Base-by-base conservation (phyloP, 371 early-diverging fungal species). In the Lichtheimia hyalospora region DNA sequence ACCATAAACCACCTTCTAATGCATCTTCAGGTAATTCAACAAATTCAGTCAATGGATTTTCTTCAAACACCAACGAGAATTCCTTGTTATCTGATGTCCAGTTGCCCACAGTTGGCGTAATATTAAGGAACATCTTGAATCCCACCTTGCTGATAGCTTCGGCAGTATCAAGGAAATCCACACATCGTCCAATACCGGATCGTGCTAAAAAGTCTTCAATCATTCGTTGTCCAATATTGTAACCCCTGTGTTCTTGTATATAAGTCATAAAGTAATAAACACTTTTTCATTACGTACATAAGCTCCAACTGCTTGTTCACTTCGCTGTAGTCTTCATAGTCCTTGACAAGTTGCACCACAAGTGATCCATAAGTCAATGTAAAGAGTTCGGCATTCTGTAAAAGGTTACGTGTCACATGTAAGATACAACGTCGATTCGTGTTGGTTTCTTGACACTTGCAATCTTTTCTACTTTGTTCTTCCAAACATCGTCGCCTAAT, bases 221-320 rank as follows among this genome's bases (percentile, higher is more conserved):
- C 67, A 98, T 74, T 14, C 98, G 85, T 20, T 88, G 84, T 27
- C 99, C 99, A 63, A 98, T 98, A 69, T 96, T 97, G 73, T 97
- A 96, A 8, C 99, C 99, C 93, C 94, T 95, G 63, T 18, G n/a
- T 23, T 14, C 18, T 18, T 13, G 14, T 8, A 39, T 24, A 4
- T 2, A 46, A 54, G 14, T 21, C 20, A 23, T 2, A 25, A 20
- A 20, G 10, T 20, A 41, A 41, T 51, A 13, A 51, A 3, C 25
- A 21, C 7, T 2, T 16, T 10, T 40, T 13, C 14, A 49, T 3
- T 13, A 44, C 75, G 55, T 86, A 93, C 95, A 98, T 96, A 74
- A 96, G 95, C 40, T 97, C 98, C 49, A 98, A 87, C 69, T 97
- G 96, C 69, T 89, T 89, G 77, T 98, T 98, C 40, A 98, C 97